Percentiles rank a stretch among this genome's conserved stretches.
These are phyloP conservation scores for Termitomyces sp. DNA, from an alignment of 768 basidiomycete species.

Conservation along the genomic window DNA sequence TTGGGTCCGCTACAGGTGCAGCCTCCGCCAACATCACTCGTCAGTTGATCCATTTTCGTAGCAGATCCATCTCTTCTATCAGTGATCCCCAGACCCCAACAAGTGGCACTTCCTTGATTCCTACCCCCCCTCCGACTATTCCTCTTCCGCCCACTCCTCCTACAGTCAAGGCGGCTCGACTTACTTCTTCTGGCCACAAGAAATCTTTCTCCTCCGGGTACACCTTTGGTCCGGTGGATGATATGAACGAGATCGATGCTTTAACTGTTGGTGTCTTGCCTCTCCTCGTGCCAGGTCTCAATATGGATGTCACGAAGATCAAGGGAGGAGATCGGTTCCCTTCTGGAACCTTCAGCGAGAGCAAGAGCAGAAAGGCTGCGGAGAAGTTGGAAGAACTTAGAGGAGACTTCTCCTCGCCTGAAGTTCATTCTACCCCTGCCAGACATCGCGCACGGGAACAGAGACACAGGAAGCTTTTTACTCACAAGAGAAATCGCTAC, in stretches of 20 bases:
- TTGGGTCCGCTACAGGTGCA: conserved; percentile 35
- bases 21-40: conserved; percentile 24
- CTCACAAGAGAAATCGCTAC: conserved; percentile 59
- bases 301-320: conserved; percentile 53
- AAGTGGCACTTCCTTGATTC: conserved; percentile 30
- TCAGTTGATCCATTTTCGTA: conserved; percentile 50
- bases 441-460: conserved; percentile 25
- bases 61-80: conserved; percentile 55
- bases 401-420: conserved; percentile 51
- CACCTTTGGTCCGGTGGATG: conserved; percentile 54
- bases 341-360: conserved; percentile 37
- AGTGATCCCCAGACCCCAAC: conserved; percentile 35
- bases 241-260: conserved; percentile 65
- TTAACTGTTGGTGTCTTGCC: conserved; percentile 68
- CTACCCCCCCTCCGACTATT: conserved; percentile 60
- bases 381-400: conserved; percentile 41
- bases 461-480: conserved; percentile 40
- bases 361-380: conserved; percentile 31
- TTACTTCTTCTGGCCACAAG: conserved; percentile 52
- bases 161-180: conserved; percentile 52
- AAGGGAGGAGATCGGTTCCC: conserved; percentile 40
- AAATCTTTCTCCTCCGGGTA: conserved; percentile 64
- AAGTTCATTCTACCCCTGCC: conserved; percentile 62
- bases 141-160: conserved; percentile 78
- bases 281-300: conserved; percentile 63